Percentiles rank a stretch among this genome's conserved stretches.
Evolutionary conservation across 2,329 filamentous ascomycete genomes (phyloP).

Genomic region (Fusarium camptoceras): DNA sequence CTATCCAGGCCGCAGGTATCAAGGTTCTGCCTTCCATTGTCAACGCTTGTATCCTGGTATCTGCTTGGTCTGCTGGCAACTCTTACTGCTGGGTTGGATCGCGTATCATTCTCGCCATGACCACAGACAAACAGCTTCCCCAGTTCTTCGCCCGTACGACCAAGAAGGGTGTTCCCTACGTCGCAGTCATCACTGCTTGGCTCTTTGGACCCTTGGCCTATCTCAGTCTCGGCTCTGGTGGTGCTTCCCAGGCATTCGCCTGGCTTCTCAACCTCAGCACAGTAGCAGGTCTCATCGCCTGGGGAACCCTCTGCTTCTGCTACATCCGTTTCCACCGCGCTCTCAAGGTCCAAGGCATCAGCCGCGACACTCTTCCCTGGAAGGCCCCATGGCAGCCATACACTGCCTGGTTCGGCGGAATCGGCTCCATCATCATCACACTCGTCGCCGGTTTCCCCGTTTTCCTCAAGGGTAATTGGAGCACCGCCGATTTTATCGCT

Average conservation of each 20-base stretch:
- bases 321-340: slow-evolving; percentile 68
- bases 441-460: slow-evolving; percentile 81
- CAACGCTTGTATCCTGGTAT: slow-evolving; percentile 75
- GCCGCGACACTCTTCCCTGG: slow-evolving; percentile 65
- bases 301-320: slow-evolving; percentile 68
- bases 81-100: slow-evolving; percentile 66
- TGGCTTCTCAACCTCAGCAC: slow-evolving; percentile 80
- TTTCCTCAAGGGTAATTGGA: slow-evolving; percentile 76
- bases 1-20: slow-evolving; percentile 76
- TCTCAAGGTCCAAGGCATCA: slow-evolving; percentile 64
- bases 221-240: slow-evolving; percentile 65
- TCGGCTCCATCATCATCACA: slow-evolving; percentile 70
- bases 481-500: slow-evolving; percentile 71
- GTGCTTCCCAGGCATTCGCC: slow-evolving; percentile 72
- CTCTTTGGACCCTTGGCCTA: slow-evolving; percentile 74
- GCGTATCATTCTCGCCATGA: slow-evolving; percentile 76
- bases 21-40: slow-evolving; percentile 72
- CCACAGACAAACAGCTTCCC: slow-evolving; percentile 75
- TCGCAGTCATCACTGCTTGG: slow-evolving; percentile 65
- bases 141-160: slow-evolving; percentile 69
- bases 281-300: slow-evolving; percentile 69
- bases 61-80: slow-evolving; percentile 72
- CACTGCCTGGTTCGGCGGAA: slow-evolving; percentile 70
- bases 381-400: slow-evolving; percentile 69
- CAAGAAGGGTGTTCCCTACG: slow-evolving; percentile 70